These are phyloP conservation scores for Brassica rapa DNA, from an alignment of 345 rosid genomes.

Conservation along the genomic window DNA sequence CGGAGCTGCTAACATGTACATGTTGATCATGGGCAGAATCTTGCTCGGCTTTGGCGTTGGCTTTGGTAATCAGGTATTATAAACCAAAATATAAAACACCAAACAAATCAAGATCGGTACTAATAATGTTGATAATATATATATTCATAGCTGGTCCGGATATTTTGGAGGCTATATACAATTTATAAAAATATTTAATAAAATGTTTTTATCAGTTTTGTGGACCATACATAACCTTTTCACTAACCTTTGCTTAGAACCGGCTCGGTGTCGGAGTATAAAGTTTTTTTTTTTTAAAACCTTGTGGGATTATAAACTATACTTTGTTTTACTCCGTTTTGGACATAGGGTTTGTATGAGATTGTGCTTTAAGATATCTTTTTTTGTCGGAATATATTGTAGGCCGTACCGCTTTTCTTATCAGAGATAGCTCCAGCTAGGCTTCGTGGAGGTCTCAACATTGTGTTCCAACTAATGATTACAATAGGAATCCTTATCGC, in stretches of 20 bases:
- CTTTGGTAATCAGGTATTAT: constrained; percentile 63
- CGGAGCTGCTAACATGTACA: constrained; percentile 41
- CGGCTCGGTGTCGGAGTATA: too few relatives aligned
- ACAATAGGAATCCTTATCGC: constrained; percentile 59
- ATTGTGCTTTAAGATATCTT: background rate
- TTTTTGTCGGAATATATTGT: background rate
- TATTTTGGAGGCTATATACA: background rate
- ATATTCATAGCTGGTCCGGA: background rate
- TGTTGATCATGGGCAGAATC: constrained; percentile 69
- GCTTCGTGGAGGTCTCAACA: constrained; percentile 63
- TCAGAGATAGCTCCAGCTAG: constrained; percentile 64
- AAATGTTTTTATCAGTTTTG: background rate
- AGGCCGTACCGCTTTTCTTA: constrained; percentile 68
- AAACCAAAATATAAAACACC: background rate
- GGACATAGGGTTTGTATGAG: constrained; percentile 1
- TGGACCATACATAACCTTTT: too few relatives aligned
- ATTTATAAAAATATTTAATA: background rate
- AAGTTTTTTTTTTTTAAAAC: too few relatives aligned
- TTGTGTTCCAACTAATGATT: constrained; percentile 63
- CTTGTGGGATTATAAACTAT: background rate
- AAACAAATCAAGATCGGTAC: background rate
- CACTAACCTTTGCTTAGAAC: background rate
- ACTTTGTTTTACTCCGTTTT: background rate
- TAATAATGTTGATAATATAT: background rate
- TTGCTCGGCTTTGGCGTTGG: constrained; percentile 70